phyloP scores from a whole-genome alignment of 345 rosid species.

The Salix koriyanagi region DNA sequence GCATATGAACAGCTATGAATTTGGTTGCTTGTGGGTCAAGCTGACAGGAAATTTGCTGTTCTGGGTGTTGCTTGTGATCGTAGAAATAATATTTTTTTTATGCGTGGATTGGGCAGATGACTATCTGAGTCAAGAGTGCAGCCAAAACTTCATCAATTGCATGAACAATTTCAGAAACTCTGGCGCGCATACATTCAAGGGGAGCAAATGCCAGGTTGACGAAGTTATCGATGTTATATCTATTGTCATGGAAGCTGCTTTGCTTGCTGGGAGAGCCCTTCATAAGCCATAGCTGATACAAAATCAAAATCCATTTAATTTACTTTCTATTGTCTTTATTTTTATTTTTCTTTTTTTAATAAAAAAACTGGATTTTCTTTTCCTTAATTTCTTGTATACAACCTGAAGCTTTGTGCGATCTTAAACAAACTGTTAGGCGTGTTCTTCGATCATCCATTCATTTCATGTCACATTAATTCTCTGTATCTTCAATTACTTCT shows the following conservation, averaged over 20 bases:
- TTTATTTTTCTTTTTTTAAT: not conserved
- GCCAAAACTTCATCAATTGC: conserved; percentile 68
- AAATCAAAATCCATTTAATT: not conserved
- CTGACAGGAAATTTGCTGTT: not conserved
- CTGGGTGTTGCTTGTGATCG: not conserved
- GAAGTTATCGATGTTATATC: conserved; percentile 63
- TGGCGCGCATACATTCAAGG: conserved; percentile 51
- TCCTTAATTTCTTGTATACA: not conserved
- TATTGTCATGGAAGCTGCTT: conserved; percentile 75
- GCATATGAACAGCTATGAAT: not conserved
- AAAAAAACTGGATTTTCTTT: not conserved
- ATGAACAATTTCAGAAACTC: conserved; percentile 48
- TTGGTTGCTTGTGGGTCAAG: not conserved
- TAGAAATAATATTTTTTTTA: not conserved
- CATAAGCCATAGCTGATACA: conserved; percentile 51
- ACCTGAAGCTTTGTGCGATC: not conserved
- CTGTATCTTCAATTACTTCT: not conserved
- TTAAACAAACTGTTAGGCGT: not conserved
- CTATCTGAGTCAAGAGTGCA: conserved; percentile 85
- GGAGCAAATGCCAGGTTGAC: conserved; percentile 56
- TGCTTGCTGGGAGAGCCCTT: conserved; percentile 79
- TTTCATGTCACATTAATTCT: not conserved
- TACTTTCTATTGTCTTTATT: not conserved
- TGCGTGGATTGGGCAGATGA: conserved; percentile 32
- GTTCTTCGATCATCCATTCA: not conserved